phyloP scores from a whole-genome alignment of 768 basidiomycete genomes.

The Pisolithus orientalis region DNA sequence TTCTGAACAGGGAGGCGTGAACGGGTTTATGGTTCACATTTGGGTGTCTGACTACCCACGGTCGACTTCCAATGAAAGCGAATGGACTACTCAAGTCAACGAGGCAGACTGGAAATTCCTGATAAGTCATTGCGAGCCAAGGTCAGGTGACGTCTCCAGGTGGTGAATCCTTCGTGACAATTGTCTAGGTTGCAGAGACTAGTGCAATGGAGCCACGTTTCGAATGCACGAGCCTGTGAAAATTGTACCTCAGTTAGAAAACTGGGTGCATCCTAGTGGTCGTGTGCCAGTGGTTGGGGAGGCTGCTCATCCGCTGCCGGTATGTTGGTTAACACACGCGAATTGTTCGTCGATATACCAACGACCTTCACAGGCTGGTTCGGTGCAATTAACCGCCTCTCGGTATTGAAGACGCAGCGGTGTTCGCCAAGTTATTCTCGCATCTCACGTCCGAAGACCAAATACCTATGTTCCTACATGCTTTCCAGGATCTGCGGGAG shows the following conservation, averaged over 20 bases:
- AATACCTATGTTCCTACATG: slow-evolving; percentile 44
- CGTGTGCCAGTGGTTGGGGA: slow-evolving; percentile 52
- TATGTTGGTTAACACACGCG: slow-evolving; percentile 20
- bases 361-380: slow-evolving; percentile 40
- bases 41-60: slow-evolving; percentile 23
- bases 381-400: slow-evolving; percentile 46
- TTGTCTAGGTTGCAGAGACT: slow-evolving; percentile 32
- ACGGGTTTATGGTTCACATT: slow-evolving; percentile 26
- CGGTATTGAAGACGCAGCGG: slow-evolving; percentile 57
- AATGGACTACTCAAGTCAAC: slow-evolving; percentile 30
- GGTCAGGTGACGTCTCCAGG: slow-evolving; percentile 21
- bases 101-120: slow-evolving; percentile 25
- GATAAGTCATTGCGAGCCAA: slow-evolving; percentile 30
- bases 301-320: slow-evolving; percentile 53
- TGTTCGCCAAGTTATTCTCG: slow-evolving; percentile 53
- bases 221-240: slow-evolving; percentile 34
- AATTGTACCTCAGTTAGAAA: slow-evolving; percentile 36
- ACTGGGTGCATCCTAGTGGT: slow-evolving; percentile 43
- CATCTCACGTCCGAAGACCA: slow-evolving; percentile 41
- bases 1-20: slow-evolving; percentile 32
- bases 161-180: not conserved
- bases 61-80: slow-evolving; percentile 21
- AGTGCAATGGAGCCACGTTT: slow-evolving; percentile 27
- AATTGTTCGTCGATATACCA: not conserved
- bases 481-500: slow-evolving; percentile 54